Evolutionary conservation across 139 green algal species (phyloP).

Genomic region (Zygnema circumcarinatum): DNA sequence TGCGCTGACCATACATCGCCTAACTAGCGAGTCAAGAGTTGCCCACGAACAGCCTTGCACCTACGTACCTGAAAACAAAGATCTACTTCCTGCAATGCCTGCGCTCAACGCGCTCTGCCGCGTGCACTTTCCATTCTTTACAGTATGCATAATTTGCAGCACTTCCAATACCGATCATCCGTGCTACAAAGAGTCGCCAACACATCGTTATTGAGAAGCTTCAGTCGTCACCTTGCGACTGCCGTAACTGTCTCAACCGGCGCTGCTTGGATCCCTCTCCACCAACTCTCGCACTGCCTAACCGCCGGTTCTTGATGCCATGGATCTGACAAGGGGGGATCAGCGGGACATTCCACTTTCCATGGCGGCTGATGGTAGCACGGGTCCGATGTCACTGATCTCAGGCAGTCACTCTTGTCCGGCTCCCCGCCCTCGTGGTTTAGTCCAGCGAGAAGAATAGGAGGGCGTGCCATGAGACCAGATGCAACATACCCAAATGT

Average conservation of each 20-base stretch:
- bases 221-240: too few relatives aligned
- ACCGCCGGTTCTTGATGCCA: neutral
- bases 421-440: neutral
- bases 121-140: too few relatives aligned
- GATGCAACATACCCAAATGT: slow-evolving; percentile 44
- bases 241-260: neutral
- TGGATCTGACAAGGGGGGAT: neutral
- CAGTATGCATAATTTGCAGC: too few relatives aligned
- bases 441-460: neutral
- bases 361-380: slow-evolving; percentile 26
- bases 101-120: too few relatives aligned
- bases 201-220: neutral
- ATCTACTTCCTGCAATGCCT: too few relatives aligned
- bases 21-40: too few relatives aligned
- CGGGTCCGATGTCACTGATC: slow-evolving; percentile 11
- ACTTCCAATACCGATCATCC: too few relatives aligned
- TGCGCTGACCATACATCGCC: too few relatives aligned
- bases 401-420: neutral
- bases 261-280: neutral
- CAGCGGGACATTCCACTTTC: neutral
- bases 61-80: too few relatives aligned
- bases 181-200: too few relatives aligned
- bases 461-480: neutral
- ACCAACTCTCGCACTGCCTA: neutral
- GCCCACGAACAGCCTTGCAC: too few relatives aligned